Evolutionary conservation across 192 early-diverging fungal species (phyloP).

Genomic region (Glomus cerebriforme): DNA sequence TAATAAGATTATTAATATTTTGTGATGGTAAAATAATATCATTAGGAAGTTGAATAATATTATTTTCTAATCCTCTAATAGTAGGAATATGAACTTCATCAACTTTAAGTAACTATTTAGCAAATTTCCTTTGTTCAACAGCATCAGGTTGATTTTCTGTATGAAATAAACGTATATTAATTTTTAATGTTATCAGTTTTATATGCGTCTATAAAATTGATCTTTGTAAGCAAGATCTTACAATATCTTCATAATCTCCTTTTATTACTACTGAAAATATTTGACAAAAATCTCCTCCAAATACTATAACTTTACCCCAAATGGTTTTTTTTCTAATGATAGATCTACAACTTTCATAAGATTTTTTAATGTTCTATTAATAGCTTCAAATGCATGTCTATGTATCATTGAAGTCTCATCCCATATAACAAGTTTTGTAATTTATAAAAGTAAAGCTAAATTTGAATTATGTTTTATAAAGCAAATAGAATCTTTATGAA

Average conservation of each 20-base stretch:
- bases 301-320: slow-evolving; percentile 34
- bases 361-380: slow-evolving; percentile 13
- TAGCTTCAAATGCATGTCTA: slow-evolving; percentile 10
- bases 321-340: slow-evolving; percentile 13
- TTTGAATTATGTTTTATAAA: too few relatives aligned
- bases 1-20: background rate
- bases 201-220: slow-evolving; percentile 34
- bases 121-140: slow-evolving; percentile 22
- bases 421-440: slow-evolving; percentile 41
- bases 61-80: background rate
- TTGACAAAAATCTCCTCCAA: slow-evolving; percentile 32
- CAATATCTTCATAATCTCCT: slow-evolving; percentile 24
- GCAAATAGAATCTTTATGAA: too few relatives aligned
- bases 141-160: background rate
- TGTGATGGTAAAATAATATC: slow-evolving; percentile 1
- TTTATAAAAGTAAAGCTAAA: slow-evolving; percentile 10
- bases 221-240: slow-evolving; percentile 21
- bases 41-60: background rate
- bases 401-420: slow-evolving; percentile 43
- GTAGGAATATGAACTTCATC: background rate
- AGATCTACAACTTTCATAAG: slow-evolving; percentile 17
- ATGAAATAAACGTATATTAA: slow-evolving; percentile 36
- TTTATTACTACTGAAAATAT: slow-evolving; percentile 25
- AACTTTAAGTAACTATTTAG: slow-evolving; percentile 2
- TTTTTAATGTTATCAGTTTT: background rate